Base-by-base conservation (phyloP, 208 protist species). In the Trypanosoma scelopori region DNA sequence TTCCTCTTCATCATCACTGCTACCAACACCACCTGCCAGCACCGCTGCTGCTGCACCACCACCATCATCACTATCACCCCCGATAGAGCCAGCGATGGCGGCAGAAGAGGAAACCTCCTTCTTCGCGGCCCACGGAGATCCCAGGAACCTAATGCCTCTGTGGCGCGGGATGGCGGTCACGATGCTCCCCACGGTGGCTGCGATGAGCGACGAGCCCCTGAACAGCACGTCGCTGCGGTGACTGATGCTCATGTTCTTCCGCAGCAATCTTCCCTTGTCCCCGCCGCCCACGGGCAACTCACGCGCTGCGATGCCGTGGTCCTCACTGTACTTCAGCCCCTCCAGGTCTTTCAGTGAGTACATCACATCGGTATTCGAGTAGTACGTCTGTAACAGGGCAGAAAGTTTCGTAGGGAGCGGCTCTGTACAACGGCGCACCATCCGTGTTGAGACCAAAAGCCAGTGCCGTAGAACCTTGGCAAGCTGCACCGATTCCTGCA, bases 341-440 rank as follows among this genome's bases (percentile, higher is more conserved):
- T 25, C 20, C 42, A 71, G 43, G 37, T 64, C 65, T 30, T 46
- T 55, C 5, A 71, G 23, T 4, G 65, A 63, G 30, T 69, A 69
- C 27, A 63, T 62, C 1, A 43, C 52, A 46, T 69, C 64, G 13
- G 47, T 59, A 11, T 45, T 20, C 1, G 64, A 3, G 51, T 61
- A 63, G 53, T 69, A 59, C 9, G 53, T 61, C 28, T 55, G 61
- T 20, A 66, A 27, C 20, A 55, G 28, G 11, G 18, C 23, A 6
- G 22, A 22, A 22, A 62, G 1, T 37, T 62, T 13, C 5, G 5
- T n/a, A 7, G 56, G 18, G 23, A 39, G 16, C 5, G 42, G 28
- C 18, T 32, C 56, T 4, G 27, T 23, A 39, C 56, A 62, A 18
- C 42, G 4, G 16, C 56, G 35, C 22, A 62, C 15, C 39, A 62